These are phyloP conservation scores for Suillus cothurnatus DNA, from an alignment of 768 basidiomycete species.

Conservation along the genomic window DNA sequence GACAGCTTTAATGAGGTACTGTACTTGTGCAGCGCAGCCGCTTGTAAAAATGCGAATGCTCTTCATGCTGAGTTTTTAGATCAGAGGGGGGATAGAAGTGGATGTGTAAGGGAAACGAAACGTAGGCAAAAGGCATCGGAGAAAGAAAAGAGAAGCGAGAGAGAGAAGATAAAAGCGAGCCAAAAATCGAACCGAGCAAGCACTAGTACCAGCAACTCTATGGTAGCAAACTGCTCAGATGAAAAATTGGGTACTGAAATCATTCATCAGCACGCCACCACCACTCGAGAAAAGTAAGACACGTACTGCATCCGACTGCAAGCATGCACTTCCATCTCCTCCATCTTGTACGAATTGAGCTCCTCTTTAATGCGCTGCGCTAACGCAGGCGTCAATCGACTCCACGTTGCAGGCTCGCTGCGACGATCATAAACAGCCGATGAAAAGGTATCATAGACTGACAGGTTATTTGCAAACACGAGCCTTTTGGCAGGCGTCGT, in stretches of 20 bases:
- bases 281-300: conserved; percentile 12
- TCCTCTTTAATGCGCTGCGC: conserved; percentile 98
- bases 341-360: conserved; percentile 98
- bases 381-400: conserved; percentile 89
- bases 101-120: conserved; percentile 3
- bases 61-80: conserved; percentile 14
- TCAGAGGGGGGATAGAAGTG: conserved; percentile 13
- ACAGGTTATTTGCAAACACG: conserved; percentile 88
- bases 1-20: conserved; percentile 21
- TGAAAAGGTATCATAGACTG: conserved; percentile 97
- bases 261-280: background rate
- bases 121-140: conserved; percentile 1
- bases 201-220: conserved; percentile 1
- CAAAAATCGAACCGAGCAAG: conserved; percentile 4
- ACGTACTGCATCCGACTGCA: conserved; percentile 88
- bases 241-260: conserved; percentile 81
- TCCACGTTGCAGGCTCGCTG: conserved; percentile 97
- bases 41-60: conserved; percentile 20
- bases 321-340: conserved; percentile 99
- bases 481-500: conserved; percentile 72
- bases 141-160: background rate
- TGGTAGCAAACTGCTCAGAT: conserved; percentile 49
- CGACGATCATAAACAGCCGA: conserved; percentile 89
- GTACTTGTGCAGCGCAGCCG: conserved; percentile 23
- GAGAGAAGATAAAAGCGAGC: conserved; percentile 8